Conservation (phyloP, 345 rosid genomes). For the Euphorbia pulcherrima region DNA sequence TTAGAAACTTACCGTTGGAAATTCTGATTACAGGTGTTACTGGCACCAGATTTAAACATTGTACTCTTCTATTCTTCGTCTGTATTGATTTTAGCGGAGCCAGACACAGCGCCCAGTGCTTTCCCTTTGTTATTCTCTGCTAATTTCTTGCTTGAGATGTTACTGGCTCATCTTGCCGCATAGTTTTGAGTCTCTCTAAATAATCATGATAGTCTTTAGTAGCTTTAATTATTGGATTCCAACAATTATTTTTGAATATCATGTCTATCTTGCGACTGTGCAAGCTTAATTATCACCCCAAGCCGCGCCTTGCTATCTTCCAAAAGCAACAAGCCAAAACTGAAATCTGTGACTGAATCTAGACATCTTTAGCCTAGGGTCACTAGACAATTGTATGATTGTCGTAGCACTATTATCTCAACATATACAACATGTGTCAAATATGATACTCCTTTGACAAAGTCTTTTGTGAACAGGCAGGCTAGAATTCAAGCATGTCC, state of each 20-base stretch:
- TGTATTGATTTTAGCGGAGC: neutral
- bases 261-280: neutral
- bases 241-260: neutral
- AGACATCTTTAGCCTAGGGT: neutral
- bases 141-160: neutral
- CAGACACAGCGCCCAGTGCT: neutral
- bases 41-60: neutral
- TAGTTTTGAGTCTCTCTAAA: neutral
- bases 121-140: neutral
- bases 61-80: neutral
- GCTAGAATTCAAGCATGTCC: conserved; percentile 2
- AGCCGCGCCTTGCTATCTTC: neutral
- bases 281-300: neutral
- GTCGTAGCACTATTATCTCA: neutral
- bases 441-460: neutral
- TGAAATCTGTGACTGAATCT: neutral
- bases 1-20: neutral
- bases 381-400: neutral
- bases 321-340: conserved; percentile 7
- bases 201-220: neutral
- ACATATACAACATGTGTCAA: neutral
- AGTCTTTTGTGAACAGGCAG: neutral
- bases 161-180: neutral
- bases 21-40: no score
- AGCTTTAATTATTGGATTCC: neutral